A percentile compares a stretch with the other conserved stretches of the same genome.
Conservation (phyloP, 768 basidiomycete genomes). For the Nidula microcarpa region DNA sequence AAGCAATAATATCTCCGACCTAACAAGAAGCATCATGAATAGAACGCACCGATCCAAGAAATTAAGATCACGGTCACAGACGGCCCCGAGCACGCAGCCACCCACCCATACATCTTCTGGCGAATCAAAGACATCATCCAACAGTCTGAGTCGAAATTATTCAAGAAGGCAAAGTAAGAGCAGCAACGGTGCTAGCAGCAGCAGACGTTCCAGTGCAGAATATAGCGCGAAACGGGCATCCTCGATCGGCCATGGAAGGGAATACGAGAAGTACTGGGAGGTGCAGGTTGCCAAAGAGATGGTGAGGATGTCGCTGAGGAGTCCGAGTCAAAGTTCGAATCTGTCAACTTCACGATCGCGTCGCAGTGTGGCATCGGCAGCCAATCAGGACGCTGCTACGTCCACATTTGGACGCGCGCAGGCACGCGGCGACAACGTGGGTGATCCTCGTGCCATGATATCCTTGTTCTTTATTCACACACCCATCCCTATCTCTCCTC, state of each 20-base stretch:
- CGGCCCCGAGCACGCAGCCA: constrained; percentile 1
- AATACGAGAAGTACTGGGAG: constrained; percentile 47
- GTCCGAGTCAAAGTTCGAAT: constrained; percentile 8
- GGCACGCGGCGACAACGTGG: constrained; percentile 39
- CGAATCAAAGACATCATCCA: constrained; percentile 1
- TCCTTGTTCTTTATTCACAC: constrained; percentile 23
- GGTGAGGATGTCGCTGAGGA: constrained; percentile 39
- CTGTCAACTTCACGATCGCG: constrained; percentile 2
- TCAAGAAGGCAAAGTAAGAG: constrained; percentile 27
- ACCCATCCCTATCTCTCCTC: constrained; percentile 13
- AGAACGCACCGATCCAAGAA: no score
- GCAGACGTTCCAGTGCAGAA: constrained; percentile 54
- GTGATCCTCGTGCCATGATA: constrained; percentile 20
- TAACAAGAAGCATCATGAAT: no score
- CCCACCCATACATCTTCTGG: constrained; percentile 17
- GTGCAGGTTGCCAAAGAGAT: constrained; percentile 57
- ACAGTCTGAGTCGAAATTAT: constrained; percentile 10
- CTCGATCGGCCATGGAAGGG: constrained; percentile 18
- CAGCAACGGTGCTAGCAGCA: constrained; percentile 20
- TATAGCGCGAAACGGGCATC: constrained; percentile 50
- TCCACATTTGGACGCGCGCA: constrained; percentile 25
- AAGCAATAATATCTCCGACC: no score
- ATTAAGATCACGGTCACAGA: no score
- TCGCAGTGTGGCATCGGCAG: constrained; percentile 4
- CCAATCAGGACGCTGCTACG: constrained; percentile 11